phyloP scores from a whole-genome alignment of 2,329 filamentous ascomycete species.

The Pezizomycotina sp. region DNA sequence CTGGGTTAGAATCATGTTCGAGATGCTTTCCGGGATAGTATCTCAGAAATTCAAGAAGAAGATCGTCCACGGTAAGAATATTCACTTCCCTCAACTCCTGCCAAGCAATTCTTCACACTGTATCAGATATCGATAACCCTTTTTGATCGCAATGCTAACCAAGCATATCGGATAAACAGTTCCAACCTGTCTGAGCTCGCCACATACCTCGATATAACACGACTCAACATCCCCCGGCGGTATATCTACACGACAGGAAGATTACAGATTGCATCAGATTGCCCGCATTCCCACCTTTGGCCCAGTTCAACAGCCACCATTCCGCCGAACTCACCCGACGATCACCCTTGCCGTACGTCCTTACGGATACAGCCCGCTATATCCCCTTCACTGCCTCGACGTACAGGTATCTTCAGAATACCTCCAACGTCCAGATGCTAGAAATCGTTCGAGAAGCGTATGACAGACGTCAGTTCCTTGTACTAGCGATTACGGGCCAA shows the following conservation, averaged over 20 bases:
- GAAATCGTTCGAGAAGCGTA: slow-evolving; percentile 39
- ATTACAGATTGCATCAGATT: slow-evolving; percentile 27
- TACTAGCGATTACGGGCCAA: slow-evolving; percentile 39
- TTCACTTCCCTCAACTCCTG: background rate
- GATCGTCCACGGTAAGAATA: slow-evolving; percentile 36
- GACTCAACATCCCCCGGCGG: slow-evolving; percentile 39
- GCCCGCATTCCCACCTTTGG: slow-evolving; percentile 33
- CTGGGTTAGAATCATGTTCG: slow-evolving; percentile 40
- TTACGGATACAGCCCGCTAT: slow-evolving; percentile 39
- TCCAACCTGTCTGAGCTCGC: slow-evolving; percentile 36
- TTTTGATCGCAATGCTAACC: background rate
- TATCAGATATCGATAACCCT: background rate
- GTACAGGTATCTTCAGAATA: slow-evolving; percentile 39
- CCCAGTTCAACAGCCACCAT: slow-evolving; percentile 34
- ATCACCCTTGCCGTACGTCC: slow-evolving; percentile 34
- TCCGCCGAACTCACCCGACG: slow-evolving; percentile 29
- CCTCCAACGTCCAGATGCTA: slow-evolving; percentile 35
- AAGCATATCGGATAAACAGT: slow-evolving; percentile 27
- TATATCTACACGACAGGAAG: slow-evolving; percentile 39
- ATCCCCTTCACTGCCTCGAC: slow-evolving; percentile 35
- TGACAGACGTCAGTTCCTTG: slow-evolving; percentile 39
- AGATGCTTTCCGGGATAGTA: slow-evolving; percentile 41
- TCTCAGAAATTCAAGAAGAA: slow-evolving; percentile 42
- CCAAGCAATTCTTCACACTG: background rate
- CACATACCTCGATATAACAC: slow-evolving; percentile 36